These are phyloP conservation scores for Podospora bellae-mahoneyi DNA, from an alignment of 495 filamentous ascomycete genomes.

Conservation along the genomic window DNA sequence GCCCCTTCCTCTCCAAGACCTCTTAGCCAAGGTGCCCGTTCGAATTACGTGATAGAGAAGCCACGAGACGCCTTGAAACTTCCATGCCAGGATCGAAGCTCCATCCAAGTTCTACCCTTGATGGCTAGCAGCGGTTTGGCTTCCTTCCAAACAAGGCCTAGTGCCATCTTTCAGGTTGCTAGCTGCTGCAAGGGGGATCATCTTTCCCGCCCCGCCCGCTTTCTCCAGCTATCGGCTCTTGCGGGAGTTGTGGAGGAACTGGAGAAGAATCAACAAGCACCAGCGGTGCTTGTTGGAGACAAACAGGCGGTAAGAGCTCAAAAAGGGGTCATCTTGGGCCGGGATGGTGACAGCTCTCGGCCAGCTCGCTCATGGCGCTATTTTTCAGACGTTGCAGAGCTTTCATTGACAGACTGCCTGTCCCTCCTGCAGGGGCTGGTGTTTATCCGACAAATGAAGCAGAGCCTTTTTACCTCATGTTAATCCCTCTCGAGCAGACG, in stretches of 20 bases:
- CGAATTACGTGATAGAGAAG: background rate
- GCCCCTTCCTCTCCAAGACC: background rate
- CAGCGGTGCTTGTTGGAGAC: background rate
- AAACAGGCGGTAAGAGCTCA: constrained; percentile 3
- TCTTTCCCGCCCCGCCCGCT: background rate
- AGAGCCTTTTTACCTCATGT: background rate
- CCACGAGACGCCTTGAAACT: background rate
- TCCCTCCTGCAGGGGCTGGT: background rate
- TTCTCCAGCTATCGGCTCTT: constrained; percentile 1
- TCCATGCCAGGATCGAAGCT: background rate
- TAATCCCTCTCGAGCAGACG: background rate
- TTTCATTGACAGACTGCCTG: background rate
- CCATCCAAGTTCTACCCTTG: background rate
- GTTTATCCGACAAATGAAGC: background rate
- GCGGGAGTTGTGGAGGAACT: constrained; percentile 10
- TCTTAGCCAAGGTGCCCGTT: background rate
- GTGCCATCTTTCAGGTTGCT: background rate
- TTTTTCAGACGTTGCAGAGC: too few relatives aligned
- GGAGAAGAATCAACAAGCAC: background rate
- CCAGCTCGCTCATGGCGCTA: background rate
- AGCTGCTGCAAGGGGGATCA: background rate
- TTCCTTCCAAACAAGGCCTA: background rate
- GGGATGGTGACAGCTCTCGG: background rate
- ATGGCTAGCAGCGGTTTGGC: background rate
- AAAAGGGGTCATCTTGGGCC: background rate